phyloP scores from a whole-genome alignment of 2,329 filamentous ascomycete genomes.

The Ceratocystis variospora region DNA sequence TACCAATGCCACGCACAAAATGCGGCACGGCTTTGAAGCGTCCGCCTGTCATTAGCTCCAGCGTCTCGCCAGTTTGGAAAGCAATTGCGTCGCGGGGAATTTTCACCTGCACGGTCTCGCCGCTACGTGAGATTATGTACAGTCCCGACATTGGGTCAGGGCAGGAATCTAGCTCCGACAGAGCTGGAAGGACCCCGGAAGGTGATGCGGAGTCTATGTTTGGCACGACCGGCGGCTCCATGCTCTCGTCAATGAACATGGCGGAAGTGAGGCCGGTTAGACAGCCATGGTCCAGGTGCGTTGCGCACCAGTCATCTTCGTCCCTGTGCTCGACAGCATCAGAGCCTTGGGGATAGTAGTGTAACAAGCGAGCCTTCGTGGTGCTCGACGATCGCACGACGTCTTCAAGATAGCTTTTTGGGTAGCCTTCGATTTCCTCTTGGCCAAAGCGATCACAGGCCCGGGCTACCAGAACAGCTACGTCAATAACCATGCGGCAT shows the following conservation, averaged over 20 bases:
- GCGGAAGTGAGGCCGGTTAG: constrained; percentile 86
- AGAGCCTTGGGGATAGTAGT: constrained; percentile 66
- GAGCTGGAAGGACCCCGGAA: constrained; percentile 31
- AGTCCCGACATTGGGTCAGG: constrained; percentile 76
- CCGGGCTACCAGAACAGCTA: constrained; percentile 73
- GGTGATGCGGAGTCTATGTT: constrained; percentile 20
- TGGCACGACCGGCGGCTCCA: constrained; percentile 28
- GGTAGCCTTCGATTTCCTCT: constrained; percentile 64
- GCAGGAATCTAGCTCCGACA: constrained; percentile 58
- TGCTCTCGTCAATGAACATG: constrained; percentile 81
- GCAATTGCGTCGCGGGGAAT: constrained; percentile 86
- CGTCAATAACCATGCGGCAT: constrained; percentile 76
- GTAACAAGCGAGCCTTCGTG: constrained; percentile 79
- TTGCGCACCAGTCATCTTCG: constrained; percentile 90
- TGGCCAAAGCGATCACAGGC: constrained; percentile 79
- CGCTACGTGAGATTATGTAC: constrained; percentile 83
- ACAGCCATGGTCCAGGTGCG: constrained; percentile 82
- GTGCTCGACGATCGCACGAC: constrained; percentile 76
- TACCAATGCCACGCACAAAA: constrained; percentile 68
- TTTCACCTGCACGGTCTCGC: constrained; percentile 73
- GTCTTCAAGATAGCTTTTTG: constrained; percentile 64
- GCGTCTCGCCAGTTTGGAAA: constrained; percentile 87
- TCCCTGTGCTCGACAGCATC: constrained; percentile 28
- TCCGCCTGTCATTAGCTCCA: constrained; percentile 83
- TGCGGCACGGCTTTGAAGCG: constrained; percentile 90